Percentiles rank a stretch among this genome's conserved stretches.
These are phyloP conservation scores for Phialemoniopsis sp. DNA, from an alignment of 2,329 filamentous ascomycete species.

Conservation along the genomic window DNA sequence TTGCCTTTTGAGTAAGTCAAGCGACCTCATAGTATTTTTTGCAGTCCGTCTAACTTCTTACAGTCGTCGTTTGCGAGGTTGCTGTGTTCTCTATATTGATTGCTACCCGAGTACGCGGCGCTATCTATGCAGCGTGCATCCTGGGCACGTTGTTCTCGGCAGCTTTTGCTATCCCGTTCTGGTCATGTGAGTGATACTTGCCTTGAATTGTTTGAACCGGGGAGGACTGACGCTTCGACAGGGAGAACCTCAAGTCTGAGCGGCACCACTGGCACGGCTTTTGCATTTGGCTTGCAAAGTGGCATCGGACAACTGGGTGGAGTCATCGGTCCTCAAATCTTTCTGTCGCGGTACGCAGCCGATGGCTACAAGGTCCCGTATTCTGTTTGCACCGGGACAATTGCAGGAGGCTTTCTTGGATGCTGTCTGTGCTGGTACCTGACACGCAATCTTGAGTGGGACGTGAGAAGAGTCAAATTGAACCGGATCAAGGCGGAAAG, in stretches of 20 bases:
- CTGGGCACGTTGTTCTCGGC: not conserved
- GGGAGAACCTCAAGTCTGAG: constrained; percentile 6
- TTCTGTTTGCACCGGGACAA: constrained; percentile 5
- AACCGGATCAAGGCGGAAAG: not conserved
- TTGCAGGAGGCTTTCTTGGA: constrained; percentile 6
- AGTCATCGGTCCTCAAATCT: constrained; percentile 6
- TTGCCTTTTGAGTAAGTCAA: constrained; percentile 1
- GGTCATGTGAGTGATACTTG: constrained; percentile 4
- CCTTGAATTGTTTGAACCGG: not conserved
- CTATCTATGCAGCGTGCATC: constrained; percentile 2
- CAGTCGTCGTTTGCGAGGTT: constrained; percentile 3
- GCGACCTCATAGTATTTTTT: too few relatives aligned
- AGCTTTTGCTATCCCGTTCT: constrained; percentile 7
- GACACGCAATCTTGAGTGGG: constrained; percentile 3
- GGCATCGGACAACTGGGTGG: constrained; percentile 8
- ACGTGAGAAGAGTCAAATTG: constrained; percentile 3
- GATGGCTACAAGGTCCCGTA: constrained; percentile 6
- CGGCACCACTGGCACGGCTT: constrained; percentile 5
- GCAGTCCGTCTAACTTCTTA: not conserved
- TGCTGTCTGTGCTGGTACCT: constrained; percentile 6
- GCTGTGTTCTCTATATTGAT: constrained; percentile 9
- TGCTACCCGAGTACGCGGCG: not conserved
- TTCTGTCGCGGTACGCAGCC: constrained; percentile 2
- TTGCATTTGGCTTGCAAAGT: constrained; percentile 6
- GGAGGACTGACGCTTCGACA: too few relatives aligned